These are phyloP conservation scores for Penicillium sp. DNA, from an alignment of 2,329 filamentous ascomycete species.

Conservation along the genomic window DNA sequence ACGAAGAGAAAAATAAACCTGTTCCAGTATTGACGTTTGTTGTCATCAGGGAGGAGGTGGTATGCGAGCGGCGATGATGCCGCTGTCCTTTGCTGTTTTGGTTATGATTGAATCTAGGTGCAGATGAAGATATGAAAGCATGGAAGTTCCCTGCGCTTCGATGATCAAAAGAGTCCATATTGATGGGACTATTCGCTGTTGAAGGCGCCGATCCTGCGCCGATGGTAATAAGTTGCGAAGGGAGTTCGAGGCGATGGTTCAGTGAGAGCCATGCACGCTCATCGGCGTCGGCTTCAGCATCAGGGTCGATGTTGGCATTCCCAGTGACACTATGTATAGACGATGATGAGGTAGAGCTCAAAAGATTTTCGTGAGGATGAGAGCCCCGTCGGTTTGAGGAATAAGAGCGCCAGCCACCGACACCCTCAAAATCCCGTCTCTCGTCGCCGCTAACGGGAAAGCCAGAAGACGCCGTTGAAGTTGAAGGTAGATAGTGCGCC, in stretches of 20 bases:
- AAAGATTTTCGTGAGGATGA: conserved; percentile 17
- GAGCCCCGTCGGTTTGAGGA: conserved; percentile 18
- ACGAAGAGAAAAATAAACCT: conserved; percentile 18
- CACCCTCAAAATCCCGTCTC: conserved; percentile 45
- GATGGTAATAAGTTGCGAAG: conserved; percentile 29
- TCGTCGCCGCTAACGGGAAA: conserved; percentile 33
- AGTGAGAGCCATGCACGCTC: conserved; percentile 40
- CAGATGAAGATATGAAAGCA: not conserved
- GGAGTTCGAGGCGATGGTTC: conserved; percentile 39
- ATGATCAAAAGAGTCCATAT: conserved; percentile 4
- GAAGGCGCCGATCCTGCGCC: conserved; percentile 13
- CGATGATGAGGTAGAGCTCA: conserved; percentile 26
- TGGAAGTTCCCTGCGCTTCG: not conserved
- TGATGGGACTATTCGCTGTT: conserved; percentile 10
- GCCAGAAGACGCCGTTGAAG: conserved; percentile 21
- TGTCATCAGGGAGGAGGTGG: conserved; percentile 30
- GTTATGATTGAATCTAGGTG: not conserved
- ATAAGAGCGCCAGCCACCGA: conserved; percentile 41
- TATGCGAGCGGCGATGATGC: conserved; percentile 36
- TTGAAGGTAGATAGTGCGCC: conserved; percentile 19
- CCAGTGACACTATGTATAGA: conserved; percentile 22
- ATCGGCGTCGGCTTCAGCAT: conserved; percentile 26
- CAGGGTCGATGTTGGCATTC: conserved; percentile 17
- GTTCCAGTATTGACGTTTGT: conserved; percentile 9
- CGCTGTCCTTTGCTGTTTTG: conserved; percentile 11